These are phyloP conservation scores for Amanita subjunquillea DNA, from an alignment of 768 basidiomycete genomes.

Conservation along the genomic window DNA sequence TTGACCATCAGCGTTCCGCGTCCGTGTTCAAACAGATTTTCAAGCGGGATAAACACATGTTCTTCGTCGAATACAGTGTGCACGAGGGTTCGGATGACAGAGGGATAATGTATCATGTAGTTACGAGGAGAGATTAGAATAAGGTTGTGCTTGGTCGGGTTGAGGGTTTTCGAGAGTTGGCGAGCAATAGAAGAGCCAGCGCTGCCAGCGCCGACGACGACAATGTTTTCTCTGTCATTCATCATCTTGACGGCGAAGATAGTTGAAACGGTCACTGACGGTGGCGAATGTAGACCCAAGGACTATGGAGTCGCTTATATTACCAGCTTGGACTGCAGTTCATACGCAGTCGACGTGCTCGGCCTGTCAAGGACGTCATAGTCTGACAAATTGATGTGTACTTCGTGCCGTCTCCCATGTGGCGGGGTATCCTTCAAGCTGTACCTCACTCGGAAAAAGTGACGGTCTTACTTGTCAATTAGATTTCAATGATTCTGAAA, in stretches of 20 bases:
- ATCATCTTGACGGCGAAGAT: not conserved
- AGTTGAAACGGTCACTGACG: not conserved
- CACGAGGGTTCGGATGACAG: constrained; percentile 42
- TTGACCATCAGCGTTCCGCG: constrained; percentile 37
- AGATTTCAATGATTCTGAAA: no score
- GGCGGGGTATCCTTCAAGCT: not conserved
- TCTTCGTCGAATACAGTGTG: constrained; percentile 35
- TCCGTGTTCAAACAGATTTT: constrained; percentile 33
- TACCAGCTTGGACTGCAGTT: not conserved
- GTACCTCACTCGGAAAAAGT: no score
- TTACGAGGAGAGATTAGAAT: constrained; percentile 44
- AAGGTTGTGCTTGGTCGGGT: constrained; percentile 35
- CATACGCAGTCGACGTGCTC: not conserved
- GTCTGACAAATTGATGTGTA: not conserved
- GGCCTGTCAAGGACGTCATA: not conserved
- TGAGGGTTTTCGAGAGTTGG: constrained; percentile 38
- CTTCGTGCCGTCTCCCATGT: not conserved
- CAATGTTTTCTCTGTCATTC: constrained; percentile 14
- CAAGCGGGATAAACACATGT: constrained; percentile 37
- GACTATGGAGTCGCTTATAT: not conserved
- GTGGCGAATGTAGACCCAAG: not conserved
- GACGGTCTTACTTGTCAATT: no score
- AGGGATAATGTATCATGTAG: constrained; percentile 39
- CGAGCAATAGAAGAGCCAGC: constrained; percentile 36
- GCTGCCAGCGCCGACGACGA: constrained; percentile 52